Evolutionary conservation across 805 yeast species (phyloP), one percentile per base, ranked within the genome.

Genomic region (Vanderwaltozyma verrucispora): DNA sequence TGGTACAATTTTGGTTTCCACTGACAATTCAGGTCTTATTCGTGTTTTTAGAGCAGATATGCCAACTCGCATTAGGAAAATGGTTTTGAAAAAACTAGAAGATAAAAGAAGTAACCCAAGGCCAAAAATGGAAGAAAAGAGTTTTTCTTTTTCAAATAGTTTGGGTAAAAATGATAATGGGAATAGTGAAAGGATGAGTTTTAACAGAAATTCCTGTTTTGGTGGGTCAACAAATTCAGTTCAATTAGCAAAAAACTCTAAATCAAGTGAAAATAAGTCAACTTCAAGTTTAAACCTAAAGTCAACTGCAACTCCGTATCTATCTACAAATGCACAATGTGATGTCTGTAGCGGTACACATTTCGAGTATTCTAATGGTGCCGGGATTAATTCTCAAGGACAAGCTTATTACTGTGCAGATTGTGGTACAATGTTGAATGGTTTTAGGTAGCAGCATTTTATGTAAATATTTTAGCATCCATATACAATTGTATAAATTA

Each of bases 11-110:
- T 73, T 86, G 13, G 78, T 87, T 2, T 77, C 92, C 1, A 75
- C 89, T 0, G 96, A 87, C 56, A 73, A 73, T 39, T 58, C 64
- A 18, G 96, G 96, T 0, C 46, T 69, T 2, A 82, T 87, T 26
- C 61, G 92, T 31, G 81, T 87, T 0, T 83, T 82, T 54, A 67
- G 96, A 51, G 80, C 84, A 40, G 96, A 87, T 54, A 68, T 80
- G 38, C 80, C 92, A 0, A 65, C 72, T 34, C 47, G 51, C 9
- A 59, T 65, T 11, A 51, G 79, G 40, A 65, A 65, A 37, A 44
- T 50, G 7, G 48, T 65, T 1, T 43, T 64, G 10, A 27, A 43
- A 14, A 47, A 44, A 32, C 33, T 56, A 26, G 44, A 47, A 23
- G 44, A 42, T 12, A 30, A 33, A 15, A 41, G 38, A 13, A n/a